phyloP scores from a whole-genome alignment of 192 early-diverging fungal species.

The Dimargaris verticillata region DNA sequence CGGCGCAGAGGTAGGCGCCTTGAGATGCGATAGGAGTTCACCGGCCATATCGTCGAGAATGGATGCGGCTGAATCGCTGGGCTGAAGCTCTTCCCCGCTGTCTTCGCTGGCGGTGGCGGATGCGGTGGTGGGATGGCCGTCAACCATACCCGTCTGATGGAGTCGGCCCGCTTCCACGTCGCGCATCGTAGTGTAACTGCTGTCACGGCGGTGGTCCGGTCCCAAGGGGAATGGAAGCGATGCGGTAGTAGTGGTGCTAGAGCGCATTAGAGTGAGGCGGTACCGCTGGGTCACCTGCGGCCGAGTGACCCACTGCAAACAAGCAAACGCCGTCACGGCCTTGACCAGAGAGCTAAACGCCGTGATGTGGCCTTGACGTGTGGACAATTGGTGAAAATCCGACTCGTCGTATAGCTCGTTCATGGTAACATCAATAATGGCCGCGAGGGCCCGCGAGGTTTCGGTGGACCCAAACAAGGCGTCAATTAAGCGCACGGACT shows the following conservation, averaged over 20 bases:
- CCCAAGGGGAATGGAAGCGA: too few species aligned
- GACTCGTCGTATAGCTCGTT: constrained; percentile 55
- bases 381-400: constrained; percentile 35
- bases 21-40: too few species aligned
- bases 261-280: constrained; percentile 23
- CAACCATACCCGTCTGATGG: background rate
- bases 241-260: too few species aligned
- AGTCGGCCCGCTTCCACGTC: background rate
- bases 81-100: too few species aligned
- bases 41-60: too few species aligned
- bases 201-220: too few species aligned
- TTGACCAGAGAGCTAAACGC: constrained; percentile 59
- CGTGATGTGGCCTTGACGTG: constrained; percentile 43
- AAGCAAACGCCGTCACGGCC: constrained; percentile 68
- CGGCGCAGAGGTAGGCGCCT: too few species aligned
- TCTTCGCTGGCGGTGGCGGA: too few species aligned
- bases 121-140: background rate
- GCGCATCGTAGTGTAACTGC: background rate
- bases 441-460: constrained; percentile 70
- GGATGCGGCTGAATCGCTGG: too few species aligned
- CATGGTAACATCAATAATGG: constrained; percentile 61
- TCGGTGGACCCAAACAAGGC: constrained; percentile 91
- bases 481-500: constrained; percentile 80
- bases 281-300: constrained; percentile 29
- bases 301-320: constrained; percentile 67